Base-by-base conservation (phyloP, 2,329 filamentous ascomycete genomes). In the Periconia sp. region DNA sequence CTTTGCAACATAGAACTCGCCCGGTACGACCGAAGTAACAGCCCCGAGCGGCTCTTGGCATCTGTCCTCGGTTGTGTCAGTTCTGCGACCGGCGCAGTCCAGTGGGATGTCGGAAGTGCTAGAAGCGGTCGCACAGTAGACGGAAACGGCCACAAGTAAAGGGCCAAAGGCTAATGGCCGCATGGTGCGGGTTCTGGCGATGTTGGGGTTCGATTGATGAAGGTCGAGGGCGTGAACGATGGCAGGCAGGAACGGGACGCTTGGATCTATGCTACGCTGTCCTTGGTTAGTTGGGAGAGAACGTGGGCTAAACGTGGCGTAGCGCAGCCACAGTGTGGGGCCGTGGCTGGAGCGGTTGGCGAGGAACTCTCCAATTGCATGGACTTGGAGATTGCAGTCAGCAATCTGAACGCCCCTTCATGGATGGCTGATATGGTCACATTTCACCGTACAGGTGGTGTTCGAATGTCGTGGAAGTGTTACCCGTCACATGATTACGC, bases 1-100 rank as follows among this genome's bases (percentile, higher is more conserved):
- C 48, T 63, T 70, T 9, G 67, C 61, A n/a, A 66, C 55, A 57
- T 70, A 71, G 47, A 60, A 65, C n/a, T 54, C 52, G 48, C 57
- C 65, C 30, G 63, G 59, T 41, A 53, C 52, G 18, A 71, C 52
- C 15, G 60, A 57, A 7, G 68, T 62, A 20, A 70, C 58, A 23
- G 59, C 40, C 35, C 63, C 56, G 18, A 70, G 54, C 30, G 66
- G 66, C 13, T 60, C 52, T 19, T 56, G 46, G 51, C 70, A 72
- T n/a, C 15, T 5, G 19, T 58, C 53, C 18, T 62, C 48, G 23
- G 52, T 49, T 19, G 49, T 41, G 14, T 43, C 47, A 27, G 43
- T 44, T 23, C 60, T 37, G 9, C 47, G 49, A 27, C 54, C 45
- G 14, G 49, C 43, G 52, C 65, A 69, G 31, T 64, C 53, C 17